Percentiles rank a stretch among this genome's conserved stretches.
These are phyloP conservation scores for Populus hybrid DNA, from an alignment of 441 rosid genomes.

Conservation along the genomic window DNA sequence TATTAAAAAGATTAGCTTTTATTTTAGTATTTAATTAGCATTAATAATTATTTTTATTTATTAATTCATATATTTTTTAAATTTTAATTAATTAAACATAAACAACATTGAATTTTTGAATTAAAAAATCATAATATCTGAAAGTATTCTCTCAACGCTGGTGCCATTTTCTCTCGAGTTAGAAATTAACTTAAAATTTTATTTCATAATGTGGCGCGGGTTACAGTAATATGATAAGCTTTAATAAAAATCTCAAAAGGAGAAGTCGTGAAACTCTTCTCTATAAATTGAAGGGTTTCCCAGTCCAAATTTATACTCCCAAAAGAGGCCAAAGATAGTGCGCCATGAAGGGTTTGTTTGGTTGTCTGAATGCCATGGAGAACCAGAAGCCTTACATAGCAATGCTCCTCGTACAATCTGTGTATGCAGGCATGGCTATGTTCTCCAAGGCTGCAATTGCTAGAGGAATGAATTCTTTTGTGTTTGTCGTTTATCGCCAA, in stretches of 20 bases:
- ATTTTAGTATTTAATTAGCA: too few relatives aligned
- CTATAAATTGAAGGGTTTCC: constrained; percentile 19
- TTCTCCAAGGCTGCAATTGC: constrained; percentile 71
- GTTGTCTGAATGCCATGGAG: constrained; percentile 24
- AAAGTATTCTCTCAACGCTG: too few relatives aligned
- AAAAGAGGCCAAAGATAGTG: constrained; percentile 6
- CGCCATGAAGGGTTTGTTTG: constrained; percentile 30
- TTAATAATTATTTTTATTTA: too few relatives aligned
- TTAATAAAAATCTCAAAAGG: background rate
- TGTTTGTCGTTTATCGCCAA: constrained; percentile 76
- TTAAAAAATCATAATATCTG: too few relatives aligned
- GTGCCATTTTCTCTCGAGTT: too few relatives aligned
- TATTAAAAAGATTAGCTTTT: too few relatives aligned
- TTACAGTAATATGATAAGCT: too few relatives aligned
- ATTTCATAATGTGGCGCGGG: too few relatives aligned
- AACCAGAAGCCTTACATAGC: constrained; percentile 52
- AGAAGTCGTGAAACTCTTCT: background rate
- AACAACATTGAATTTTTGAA: too few relatives aligned
- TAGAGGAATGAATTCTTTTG: constrained; percentile 68
- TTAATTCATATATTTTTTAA: too few relatives aligned
- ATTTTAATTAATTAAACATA: too few relatives aligned
- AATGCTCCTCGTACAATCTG: constrained; percentile 54
- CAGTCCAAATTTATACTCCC: background rate
- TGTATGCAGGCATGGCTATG: constrained; percentile 79
- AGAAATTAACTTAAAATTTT: too few relatives aligned